Evolutionary conservation across 2,329 filamentous ascomycete genomes (phyloP).

Genomic region (Cryphonectria naterciae): DNA sequence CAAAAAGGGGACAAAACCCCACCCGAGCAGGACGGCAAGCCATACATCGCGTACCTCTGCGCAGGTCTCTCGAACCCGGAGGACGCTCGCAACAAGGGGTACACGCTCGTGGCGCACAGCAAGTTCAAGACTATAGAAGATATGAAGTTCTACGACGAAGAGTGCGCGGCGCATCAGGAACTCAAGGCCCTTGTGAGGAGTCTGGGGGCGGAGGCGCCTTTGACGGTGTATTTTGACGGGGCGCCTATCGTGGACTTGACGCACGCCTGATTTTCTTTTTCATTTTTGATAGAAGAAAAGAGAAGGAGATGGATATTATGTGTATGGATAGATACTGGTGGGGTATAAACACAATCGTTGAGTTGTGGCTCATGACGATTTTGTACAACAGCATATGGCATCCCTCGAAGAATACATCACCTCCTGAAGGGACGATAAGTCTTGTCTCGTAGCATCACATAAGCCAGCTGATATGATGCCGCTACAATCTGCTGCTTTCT

Average conservation of each 20-base stretch:
- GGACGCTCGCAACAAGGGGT: conserved; percentile 67
- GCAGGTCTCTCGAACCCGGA: conserved; percentile 56
- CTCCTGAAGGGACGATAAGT: background rate
- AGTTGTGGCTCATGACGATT: background rate
- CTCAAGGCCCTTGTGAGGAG: conserved; percentile 44
- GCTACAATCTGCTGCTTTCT: background rate
- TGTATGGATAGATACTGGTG: too few relatives aligned
- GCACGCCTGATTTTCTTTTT: conserved; percentile 7
- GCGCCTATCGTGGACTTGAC: conserved; percentile 22
- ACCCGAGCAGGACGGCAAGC: conserved; percentile 65
- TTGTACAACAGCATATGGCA: background rate
- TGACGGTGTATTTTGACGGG: conserved; percentile 47
- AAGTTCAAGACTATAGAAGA: conserved; percentile 68
- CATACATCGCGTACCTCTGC: conserved; percentile 65
- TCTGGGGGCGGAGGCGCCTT: conserved; percentile 40
- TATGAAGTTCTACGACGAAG: conserved; percentile 71
- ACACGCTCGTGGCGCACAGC: conserved; percentile 65
- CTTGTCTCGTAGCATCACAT: background rate
- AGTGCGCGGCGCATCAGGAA: conserved; percentile 47
- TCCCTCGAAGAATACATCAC: background rate
- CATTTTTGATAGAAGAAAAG: too few relatives aligned
- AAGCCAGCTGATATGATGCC: background rate
- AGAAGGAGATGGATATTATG: too few relatives aligned
- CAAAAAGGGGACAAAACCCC: too few relatives aligned
- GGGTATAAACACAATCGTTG: too few relatives aligned